phyloP scores from a whole-genome alignment of 1,139 yeast species.

The Zygoascus sp. region DNA sequence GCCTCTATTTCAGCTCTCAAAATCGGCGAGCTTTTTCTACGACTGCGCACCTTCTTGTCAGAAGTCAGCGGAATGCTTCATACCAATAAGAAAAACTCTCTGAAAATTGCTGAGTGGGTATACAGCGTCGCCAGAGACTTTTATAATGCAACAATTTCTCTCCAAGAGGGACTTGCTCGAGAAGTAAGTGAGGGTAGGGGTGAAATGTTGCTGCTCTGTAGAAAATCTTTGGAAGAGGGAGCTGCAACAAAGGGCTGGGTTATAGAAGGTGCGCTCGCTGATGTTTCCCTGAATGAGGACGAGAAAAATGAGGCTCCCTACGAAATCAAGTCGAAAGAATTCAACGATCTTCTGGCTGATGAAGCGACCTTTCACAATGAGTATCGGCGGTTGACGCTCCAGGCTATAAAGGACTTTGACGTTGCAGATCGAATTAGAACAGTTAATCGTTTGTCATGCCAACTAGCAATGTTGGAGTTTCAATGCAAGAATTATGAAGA shows the following conservation, averaged over 20 bases:
- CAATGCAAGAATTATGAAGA: conserved; percentile 53
- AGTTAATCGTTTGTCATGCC: conserved; percentile 56
- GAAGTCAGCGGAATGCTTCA: conserved; percentile 36
- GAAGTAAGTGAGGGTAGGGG: conserved; percentile 38
- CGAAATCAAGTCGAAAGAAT: conserved; percentile 19
- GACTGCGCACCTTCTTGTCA: conserved; percentile 40
- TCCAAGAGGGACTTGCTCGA: conserved; percentile 29
- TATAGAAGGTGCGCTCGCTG: conserved; percentile 44
- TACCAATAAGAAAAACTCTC: conserved; percentile 24
- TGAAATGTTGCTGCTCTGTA: conserved; percentile 34
- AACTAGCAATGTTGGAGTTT: conserved; percentile 67
- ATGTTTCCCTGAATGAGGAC: conserved; percentile 31
- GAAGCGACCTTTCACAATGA: conserved; percentile 35
- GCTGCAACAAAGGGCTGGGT: conserved; percentile 34
- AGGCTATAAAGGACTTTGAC: conserved; percentile 46
- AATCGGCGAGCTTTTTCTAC: conserved; percentile 32
- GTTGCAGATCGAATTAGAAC: conserved; percentile 42
- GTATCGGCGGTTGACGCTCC: conserved; percentile 42
- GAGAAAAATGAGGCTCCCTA: conserved; percentile 21
- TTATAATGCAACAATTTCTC: conserved; percentile 25
- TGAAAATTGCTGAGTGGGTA: conserved; percentile 35
- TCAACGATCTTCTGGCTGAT: conserved; percentile 26
- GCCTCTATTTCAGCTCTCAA: conserved; percentile 37
- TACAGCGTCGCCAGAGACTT: conserved; percentile 34
- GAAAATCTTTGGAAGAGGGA: conserved; percentile 36